These are phyloP conservation scores for Arachnopeziza araneosa DNA, from an alignment of 2,329 filamentous ascomycete genomes.

Conservation along the genomic window DNA sequence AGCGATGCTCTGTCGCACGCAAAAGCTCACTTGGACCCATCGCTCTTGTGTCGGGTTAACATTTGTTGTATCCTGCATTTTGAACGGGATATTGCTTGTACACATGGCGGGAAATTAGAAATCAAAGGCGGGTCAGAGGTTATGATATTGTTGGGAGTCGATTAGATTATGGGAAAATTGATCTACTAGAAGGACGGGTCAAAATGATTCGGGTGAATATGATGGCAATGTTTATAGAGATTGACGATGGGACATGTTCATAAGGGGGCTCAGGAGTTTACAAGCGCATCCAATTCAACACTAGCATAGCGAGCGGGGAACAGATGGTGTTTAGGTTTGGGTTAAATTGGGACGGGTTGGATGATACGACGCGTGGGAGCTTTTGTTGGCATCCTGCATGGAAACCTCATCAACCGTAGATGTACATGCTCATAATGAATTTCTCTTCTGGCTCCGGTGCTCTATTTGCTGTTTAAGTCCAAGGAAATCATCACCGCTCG, in stretches of 20 bases:
- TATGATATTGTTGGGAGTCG: neutral
- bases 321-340: neutral
- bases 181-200: neutral
- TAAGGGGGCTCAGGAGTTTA: neutral
- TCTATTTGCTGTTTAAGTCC: no score
- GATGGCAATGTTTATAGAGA: neutral
- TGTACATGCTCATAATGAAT: no score
- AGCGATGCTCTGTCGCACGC: slow-evolving; percentile 48
- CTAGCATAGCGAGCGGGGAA: neutral
- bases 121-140: neutral
- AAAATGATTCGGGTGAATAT: neutral
- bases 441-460: no score
- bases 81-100: slow-evolving; percentile 47
- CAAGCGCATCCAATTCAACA: neutral
- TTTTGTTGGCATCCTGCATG: neutral
- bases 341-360: neutral
- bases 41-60: slow-evolving; percentile 39
- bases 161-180: neutral
- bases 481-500: no score
- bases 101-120: slow-evolving; percentile 39
- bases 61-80: slow-evolving; percentile 42
- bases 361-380: neutral
- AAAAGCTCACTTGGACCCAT: slow-evolving; percentile 38
- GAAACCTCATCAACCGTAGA: neutral
- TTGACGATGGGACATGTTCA: neutral